Percentiles rank a stretch among this genome's conserved stretches.
These are phyloP conservation scores for Chrysopogon serrulatus DNA, from an alignment of 176 grass and related monocot species.

Conservation along the genomic window DNA sequence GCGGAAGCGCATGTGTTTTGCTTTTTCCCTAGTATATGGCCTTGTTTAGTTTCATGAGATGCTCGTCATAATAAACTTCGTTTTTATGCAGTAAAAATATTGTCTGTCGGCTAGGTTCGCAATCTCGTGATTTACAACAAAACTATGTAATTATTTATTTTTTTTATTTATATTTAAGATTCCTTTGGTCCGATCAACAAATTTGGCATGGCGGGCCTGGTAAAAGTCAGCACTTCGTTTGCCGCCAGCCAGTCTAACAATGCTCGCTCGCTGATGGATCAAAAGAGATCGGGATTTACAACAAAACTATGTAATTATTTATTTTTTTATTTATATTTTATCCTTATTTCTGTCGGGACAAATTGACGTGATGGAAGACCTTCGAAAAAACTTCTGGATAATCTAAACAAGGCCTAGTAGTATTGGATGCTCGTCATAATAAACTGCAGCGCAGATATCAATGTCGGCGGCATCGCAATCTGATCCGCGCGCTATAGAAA, in stretches of 20 bases:
- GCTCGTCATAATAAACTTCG: background rate
- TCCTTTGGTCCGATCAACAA: background rate
- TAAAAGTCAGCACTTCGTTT: background rate
- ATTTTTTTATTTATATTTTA: no score
- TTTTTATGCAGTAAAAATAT: background rate
- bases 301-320: no score
- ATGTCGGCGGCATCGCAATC: background rate
- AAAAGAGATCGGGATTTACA: background rate
- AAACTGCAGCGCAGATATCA: background rate
- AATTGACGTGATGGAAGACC: no score
- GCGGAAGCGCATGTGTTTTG: background rate
- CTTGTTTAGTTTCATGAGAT: background rate
- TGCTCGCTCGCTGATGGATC: background rate
- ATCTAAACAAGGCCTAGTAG: no score
- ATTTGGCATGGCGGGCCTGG: background rate
- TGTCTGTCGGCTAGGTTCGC: background rate
- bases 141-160: no score
- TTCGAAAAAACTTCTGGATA: no score
- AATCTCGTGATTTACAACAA: no score
- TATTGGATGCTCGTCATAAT: background rate
- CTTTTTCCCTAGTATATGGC: background rate
- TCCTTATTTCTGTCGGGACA: no score
- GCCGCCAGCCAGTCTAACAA: background rate
- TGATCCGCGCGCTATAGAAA: background rate
- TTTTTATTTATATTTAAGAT: no score